These are phyloP conservation scores for Calonectria pseudoreteaudii DNA, from an alignment of 2,329 filamentous ascomycete species.

Conservation along the genomic window DNA sequence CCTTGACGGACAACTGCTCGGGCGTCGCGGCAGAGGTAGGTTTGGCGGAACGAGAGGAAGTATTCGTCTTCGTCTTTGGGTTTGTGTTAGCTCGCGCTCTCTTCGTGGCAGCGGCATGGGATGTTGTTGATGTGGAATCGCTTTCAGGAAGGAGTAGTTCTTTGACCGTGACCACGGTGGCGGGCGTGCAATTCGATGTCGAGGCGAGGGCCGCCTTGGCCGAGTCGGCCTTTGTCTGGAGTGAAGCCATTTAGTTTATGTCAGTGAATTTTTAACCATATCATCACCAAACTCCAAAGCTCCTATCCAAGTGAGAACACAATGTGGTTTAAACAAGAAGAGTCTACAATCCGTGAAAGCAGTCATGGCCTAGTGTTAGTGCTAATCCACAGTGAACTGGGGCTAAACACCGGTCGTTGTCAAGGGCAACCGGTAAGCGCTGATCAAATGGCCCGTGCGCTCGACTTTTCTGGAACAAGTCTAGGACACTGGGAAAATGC, in stretches of 20 bases:
- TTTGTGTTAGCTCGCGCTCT: conserved; percentile 43
- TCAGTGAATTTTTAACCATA: conserved; percentile 47
- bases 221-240: conserved; percentile 58
- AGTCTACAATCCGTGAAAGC: conserved; percentile 35
- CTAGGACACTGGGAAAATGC: conserved; percentile 18
- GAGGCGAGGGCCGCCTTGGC: conserved; percentile 67
- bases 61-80: conserved; percentile 40
- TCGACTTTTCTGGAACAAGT: conserved; percentile 31
- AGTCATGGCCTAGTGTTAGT: conserved; percentile 28
- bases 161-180: conserved; percentile 60
- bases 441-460: conserved; percentile 38
- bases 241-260: conserved; percentile 56
- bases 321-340: conserved; percentile 37
- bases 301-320: conserved; percentile 41
- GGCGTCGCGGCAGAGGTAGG: conserved; percentile 35
- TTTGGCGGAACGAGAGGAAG: conserved; percentile 26
- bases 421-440: conserved; percentile 48
- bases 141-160: conserved; percentile 56
- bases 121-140: conserved; percentile 40
- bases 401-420: conserved; percentile 52
- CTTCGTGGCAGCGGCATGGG: conserved; percentile 41
- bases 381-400: conserved; percentile 20
- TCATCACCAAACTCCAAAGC: conserved; percentile 42
- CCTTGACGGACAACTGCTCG: conserved; percentile 53
- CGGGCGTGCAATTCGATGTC: conserved; percentile 64